phyloP scores from a whole-genome alignment of 2,329 filamentous ascomycete genomes.

The Celoporthe dispersa region DNA sequence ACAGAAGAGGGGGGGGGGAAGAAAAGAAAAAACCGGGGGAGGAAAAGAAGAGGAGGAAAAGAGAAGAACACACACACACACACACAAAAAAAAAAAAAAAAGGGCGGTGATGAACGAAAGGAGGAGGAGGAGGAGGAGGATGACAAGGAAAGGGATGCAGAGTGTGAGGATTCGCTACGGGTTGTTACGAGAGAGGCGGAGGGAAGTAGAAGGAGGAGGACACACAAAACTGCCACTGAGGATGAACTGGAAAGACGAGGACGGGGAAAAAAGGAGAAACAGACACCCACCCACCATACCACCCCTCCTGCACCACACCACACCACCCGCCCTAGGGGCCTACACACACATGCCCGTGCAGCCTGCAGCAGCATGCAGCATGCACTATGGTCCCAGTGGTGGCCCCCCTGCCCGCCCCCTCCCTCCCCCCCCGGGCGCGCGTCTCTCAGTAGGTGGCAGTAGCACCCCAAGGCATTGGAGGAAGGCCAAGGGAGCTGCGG shows the following conservation, averaged over 20 bases:
- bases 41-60: conserved; percentile 8
- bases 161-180: conserved; percentile 13
- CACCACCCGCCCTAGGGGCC: background rate
- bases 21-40: conserved; percentile 18
- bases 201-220: conserved; percentile 5
- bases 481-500: conserved; percentile 7
- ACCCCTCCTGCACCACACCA: conserved; percentile 5
- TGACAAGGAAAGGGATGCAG: conserved; percentile 20
- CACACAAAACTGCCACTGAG: background rate
- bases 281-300: conserved; percentile 8
- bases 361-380: background rate
- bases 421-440: background rate
- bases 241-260: conserved; percentile 1
- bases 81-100: conserved; percentile 12
- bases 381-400: conserved; percentile 1
- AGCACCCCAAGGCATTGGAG: conserved; percentile 13
- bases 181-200: conserved; percentile 17
- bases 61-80: too few species aligned
- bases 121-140: conserved; percentile 21
- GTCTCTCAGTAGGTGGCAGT: conserved; percentile 6
- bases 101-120: conserved; percentile 26
- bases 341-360: conserved; percentile 7
- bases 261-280: conserved; percentile 25
- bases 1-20: conserved; percentile 12
- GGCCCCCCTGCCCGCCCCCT: too few species aligned